Conservation (phyloP, 2,329 filamentous ascomycete species). For the Alternaria angustiovoidea region DNA sequence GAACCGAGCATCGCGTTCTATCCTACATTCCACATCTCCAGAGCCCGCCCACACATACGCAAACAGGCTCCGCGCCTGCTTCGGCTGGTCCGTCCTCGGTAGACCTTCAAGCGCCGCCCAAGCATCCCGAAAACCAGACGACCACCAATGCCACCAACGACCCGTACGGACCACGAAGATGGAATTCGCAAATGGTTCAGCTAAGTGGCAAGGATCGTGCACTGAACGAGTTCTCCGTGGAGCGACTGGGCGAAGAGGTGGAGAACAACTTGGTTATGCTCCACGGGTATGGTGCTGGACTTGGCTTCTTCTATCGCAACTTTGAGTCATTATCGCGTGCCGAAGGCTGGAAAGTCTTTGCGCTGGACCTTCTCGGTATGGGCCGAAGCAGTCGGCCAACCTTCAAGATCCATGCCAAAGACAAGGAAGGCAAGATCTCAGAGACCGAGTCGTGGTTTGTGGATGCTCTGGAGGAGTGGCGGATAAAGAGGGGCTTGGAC, state of each 20-base stretch:
- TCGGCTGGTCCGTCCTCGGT: slow-evolving; percentile 53
- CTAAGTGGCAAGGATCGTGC: slow-evolving; percentile 86
- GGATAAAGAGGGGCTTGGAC: slow-evolving; percentile 85
- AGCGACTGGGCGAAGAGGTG: slow-evolving; percentile 78
- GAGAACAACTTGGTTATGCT: slow-evolving; percentile 94
- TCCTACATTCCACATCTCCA: slow-evolving; percentile 84
- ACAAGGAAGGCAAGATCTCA: slow-evolving; percentile 77
- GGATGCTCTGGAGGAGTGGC: slow-evolving; percentile 96
- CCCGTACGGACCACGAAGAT: slow-evolving; percentile 83
- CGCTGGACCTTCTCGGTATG: slow-evolving; percentile 95
- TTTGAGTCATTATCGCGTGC: slow-evolving; percentile 85
- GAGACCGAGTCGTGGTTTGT: slow-evolving; percentile 97
- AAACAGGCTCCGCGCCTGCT: slow-evolving; percentile 65
- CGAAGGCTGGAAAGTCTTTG: slow-evolving; percentile 86
- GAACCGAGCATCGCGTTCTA: slow-evolving; percentile 86
- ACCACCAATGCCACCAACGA: slow-evolving; percentile 65
- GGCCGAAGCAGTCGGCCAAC: slow-evolving; percentile 83
- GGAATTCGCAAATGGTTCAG: slow-evolving; percentile 84
- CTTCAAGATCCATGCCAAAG: slow-evolving; percentile 86
- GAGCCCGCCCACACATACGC: slow-evolving; percentile 72
- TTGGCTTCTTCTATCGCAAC: slow-evolving; percentile 99
- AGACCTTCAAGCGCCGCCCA: slow-evolving; percentile 49
- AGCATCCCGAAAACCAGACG: slow-evolving; percentile 52
- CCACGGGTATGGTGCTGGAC: slow-evolving; percentile 93
- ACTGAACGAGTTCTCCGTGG: slow-evolving; percentile 91